Base-by-base conservation (phyloP, 768 basidiomycete genomes). In the Amanita subjunquillea region DNA sequence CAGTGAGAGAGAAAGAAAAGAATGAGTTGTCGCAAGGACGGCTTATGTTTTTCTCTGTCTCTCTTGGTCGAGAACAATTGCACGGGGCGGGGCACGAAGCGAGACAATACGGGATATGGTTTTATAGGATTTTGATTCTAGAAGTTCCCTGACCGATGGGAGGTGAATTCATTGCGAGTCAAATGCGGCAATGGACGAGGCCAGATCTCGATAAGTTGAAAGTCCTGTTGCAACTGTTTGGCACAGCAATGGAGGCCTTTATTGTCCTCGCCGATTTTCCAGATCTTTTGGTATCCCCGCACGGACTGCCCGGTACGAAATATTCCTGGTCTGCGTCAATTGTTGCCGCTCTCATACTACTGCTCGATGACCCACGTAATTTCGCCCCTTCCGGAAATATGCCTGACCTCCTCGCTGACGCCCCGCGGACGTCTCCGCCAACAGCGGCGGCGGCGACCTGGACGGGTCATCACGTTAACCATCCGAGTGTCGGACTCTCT, bases 11-110 rank as follows among this genome's bases (percentile, higher is more conserved):
- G 67, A 67, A 65, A 63, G 65, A 65, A 62, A 64, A 68, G 62
- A 70, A 69, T 69, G 51, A 69, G 74, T 76, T 78, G 64, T 74
- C 73, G 69, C 74, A 65, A 64, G 65, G 56, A 58, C 61, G 56
- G 54, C 66, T 68, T 65, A 68, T 64, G 62, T 72, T 72, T 76
- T 72, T 70, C 66, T 74, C 73, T 74, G 72, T 73, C 68, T 72
- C 71, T 68, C 66, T 55, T 64, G 68, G 68, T 67, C 67, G 67
- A 68, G 73, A 78, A 82, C 81, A 83, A 82, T 83, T 80, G 75
- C 69, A 71, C 70, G 67, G 70, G 75, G 73, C 78, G 78, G 78
- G 76, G 76, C 77, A 77, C 70, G 75, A 72, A 69, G 66, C 59
- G 67, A 69, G 67, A 80, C 78, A 80, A 80, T 80, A 77, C 72